A percentile compares a stretch with the other conserved stretches of the same genome.
These are phyloP conservation scores for Ceratobasidium sp. DNA, from an alignment of 1,284 basidiomycete species.

Conservation along the genomic window DNA sequence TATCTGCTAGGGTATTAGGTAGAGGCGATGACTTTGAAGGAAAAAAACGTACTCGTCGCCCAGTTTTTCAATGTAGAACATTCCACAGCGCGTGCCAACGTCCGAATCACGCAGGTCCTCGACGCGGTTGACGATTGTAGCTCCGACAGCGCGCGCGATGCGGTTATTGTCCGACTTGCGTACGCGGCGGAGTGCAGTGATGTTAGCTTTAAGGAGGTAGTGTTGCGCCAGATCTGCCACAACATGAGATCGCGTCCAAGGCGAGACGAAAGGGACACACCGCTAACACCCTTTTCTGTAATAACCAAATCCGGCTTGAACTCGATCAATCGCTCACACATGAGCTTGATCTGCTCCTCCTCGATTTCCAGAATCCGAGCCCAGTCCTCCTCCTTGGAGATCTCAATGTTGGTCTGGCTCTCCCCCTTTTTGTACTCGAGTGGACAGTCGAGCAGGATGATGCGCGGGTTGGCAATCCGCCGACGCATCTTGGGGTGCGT, in stretches of 20 bases:
- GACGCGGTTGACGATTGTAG: conserved; percentile 95
- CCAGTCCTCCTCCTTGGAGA: conserved; percentile 94
- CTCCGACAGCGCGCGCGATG: conserved; percentile 93
- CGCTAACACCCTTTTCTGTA: conserved; percentile 97
- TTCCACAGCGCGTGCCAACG: conserved; percentile 89
- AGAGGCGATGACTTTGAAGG: conserved; percentile 2
- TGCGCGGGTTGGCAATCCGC: conserved; percentile 87
- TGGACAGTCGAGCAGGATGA: conserved; percentile 93
- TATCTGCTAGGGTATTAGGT: conserved; percentile 62
- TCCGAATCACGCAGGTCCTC: conserved; percentile 94
- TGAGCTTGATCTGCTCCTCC: conserved; percentile 93
- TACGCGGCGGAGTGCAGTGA: conserved; percentile 92
- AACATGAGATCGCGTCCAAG: conserved; percentile 37
- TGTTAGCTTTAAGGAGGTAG: conserved; percentile 85
- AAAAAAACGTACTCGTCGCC: conserved; percentile 82
- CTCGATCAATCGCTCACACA: conserved; percentile 88
- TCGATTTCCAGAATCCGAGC: conserved; percentile 92
- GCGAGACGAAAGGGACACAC: conserved; percentile 55
- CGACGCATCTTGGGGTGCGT: conserved; percentile 97
- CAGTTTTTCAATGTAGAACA: conserved; percentile 96
- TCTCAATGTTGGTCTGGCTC: conserved; percentile 98
- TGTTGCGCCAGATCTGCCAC: conserved; percentile 88
- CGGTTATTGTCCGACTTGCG: conserved; percentile 99
- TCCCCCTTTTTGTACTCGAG: conserved; percentile 99
- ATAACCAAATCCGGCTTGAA: conserved; percentile 96